Base-by-base conservation (phyloP, 2,329 filamentous ascomycete species). In the Colletotrichum falcatum region DNA sequence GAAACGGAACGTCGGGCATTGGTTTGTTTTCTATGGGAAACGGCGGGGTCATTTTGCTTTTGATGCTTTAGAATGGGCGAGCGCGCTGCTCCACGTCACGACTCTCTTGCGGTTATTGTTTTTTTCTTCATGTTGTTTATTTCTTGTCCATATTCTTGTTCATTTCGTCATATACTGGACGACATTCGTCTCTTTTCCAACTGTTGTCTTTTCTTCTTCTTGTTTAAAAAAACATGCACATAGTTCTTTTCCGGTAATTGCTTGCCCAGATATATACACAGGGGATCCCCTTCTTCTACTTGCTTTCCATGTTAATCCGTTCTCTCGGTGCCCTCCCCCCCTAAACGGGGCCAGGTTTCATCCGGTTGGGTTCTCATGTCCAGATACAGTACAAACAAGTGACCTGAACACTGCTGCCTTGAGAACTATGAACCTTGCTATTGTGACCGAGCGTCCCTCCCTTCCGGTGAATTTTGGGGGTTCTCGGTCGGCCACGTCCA, bases 31-130 rank as follows among this genome's bases (percentile, higher is more conserved):
- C 9, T 30, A 18, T 30, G 42, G 42, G 42, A 18, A 39, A 16
- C 11, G 49, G 28, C 9, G 5, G 28, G 28, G 18, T 30, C 30
- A 61, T 48, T 35, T 70, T 49, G 35, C 49, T 51, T 23, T 54
- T 30, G 14, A 18, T 54, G 20, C 61, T 62, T 65, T 53, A 65
- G 58, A 66, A 28, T 12, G 54, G 64, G 64, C 67, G 64, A 70
- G 67, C 67, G 67, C 67, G 58, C 67, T 67, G 67, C 67, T 70
- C 67, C 59, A 70, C 58, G 67, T 58, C 53, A 70, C 56, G 64
- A 67, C 28, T 33, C 11, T 35, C 12, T 54, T 30, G 44, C 5
- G 28, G 7, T 44, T 54, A 11, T 35, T 28, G 9, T 56, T 44
- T 16, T 66, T 11, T 61, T 18, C 28, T 68, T 33, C 7, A 3